A percentile compares a stretch with the other conserved stretches of the same genome.
These are phyloP conservation scores for Coemansia sp. DNA, from an alignment of 192 early-diverging fungal species.

Conservation along the genomic window DNA sequence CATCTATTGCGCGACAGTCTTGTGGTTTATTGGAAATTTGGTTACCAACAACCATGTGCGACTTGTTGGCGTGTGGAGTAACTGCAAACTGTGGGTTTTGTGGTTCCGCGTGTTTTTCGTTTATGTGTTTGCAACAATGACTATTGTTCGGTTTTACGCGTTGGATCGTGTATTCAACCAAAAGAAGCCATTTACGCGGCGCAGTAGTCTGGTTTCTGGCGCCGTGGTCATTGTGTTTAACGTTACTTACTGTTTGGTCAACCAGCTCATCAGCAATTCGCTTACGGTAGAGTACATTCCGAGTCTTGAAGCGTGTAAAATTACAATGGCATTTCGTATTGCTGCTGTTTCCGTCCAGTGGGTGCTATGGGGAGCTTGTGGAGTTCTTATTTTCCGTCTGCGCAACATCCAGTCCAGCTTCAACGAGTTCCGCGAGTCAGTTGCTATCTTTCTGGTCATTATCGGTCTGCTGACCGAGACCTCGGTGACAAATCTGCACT, in stretches of 20 bases:
- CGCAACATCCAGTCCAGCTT: constrained; percentile 50
- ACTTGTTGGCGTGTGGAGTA: constrained; percentile 19
- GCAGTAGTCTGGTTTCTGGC: constrained; percentile 8
- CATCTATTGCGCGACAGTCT: constrained; percentile 32
- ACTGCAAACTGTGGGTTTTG: constrained; percentile 48
- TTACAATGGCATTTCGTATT: constrained; percentile 14
- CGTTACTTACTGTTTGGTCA: constrained; percentile 16
- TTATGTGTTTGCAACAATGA: constrained; percentile 37
- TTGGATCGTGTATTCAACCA: constrained; percentile 51
- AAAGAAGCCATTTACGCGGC: constrained; percentile 36
- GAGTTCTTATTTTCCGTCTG: constrained; percentile 27
- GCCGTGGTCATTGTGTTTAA: constrained; percentile 16
- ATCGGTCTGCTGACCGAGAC: constrained; percentile 27
- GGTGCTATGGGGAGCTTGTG: constrained; percentile 26
- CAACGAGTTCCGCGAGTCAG: constrained; percentile 42
- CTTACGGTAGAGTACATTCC: constrained; percentile 12
- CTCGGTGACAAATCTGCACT: constrained; percentile 22
- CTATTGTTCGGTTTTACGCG: constrained; percentile 43
- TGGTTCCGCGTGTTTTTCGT: constrained; percentile 44
- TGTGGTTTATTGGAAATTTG: constrained; percentile 48
- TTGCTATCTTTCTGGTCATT: constrained; percentile 30
- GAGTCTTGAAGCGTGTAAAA: constrained; percentile 22
- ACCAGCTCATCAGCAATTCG: constrained; percentile 21
- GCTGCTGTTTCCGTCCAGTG: constrained; percentile 30
- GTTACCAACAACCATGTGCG: constrained; percentile 36